Percentiles rank a stretch among this genome's conserved stretches.
Conservation (phyloP, 2,329 filamentous ascomycete genomes). For the Diaporthe capsici region DNA sequence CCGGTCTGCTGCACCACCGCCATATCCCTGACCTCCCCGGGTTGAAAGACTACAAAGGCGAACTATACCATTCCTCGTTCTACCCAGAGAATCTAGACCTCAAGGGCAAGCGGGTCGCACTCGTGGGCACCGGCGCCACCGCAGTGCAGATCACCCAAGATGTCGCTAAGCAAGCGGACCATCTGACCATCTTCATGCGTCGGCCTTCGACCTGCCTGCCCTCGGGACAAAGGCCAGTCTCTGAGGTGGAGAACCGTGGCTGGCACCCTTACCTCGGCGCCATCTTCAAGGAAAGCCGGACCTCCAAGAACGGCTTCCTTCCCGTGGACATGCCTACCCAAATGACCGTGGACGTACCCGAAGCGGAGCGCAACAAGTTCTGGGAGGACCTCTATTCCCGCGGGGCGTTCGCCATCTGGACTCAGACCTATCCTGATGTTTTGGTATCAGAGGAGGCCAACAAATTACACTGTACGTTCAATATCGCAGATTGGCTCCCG, state of each 20-base stretch:
- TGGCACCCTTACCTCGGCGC: slow-evolving; percentile 52
- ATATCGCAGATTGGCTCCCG: accelerated
- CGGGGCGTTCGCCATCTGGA: slow-evolving; percentile 63
- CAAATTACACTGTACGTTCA: slow-evolving; percentile 49
- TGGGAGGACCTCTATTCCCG: slow-evolving; percentile 60
- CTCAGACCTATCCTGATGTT: slow-evolving; percentile 61
- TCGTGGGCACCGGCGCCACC: slow-evolving; percentile 44
- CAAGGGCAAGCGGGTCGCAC: slow-evolving; percentile 42
- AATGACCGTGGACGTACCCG: slow-evolving; percentile 53
- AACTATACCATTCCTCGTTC: slow-evolving; percentile 40
- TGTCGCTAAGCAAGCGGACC: slow-evolving; percentile 52
- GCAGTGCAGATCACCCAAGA: slow-evolving; percentile 44
- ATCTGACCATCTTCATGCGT: slow-evolving; percentile 66
- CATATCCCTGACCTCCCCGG: slow-evolving; percentile 55
- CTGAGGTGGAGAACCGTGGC: slow-evolving; percentile 60
- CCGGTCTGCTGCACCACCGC: slow-evolving; percentile 61
- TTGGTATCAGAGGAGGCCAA: slow-evolving; percentile 59
- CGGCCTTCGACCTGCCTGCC: slow-evolving; percentile 72
- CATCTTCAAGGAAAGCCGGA: slow-evolving; percentile 60
- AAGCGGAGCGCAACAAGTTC: slow-evolving; percentile 58
- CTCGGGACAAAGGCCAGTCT: slow-evolving; percentile 65
- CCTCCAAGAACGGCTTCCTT: slow-evolving; percentile 65
- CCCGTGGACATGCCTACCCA: slow-evolving; percentile 60
- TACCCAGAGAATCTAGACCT: slow-evolving; percentile 40
- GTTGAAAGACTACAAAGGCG: slow-evolving; percentile 37